Base-by-base conservation (phyloP, 2,329 filamentous ascomycete genomes). In the Nothomitra cinnamomea region DNA sequence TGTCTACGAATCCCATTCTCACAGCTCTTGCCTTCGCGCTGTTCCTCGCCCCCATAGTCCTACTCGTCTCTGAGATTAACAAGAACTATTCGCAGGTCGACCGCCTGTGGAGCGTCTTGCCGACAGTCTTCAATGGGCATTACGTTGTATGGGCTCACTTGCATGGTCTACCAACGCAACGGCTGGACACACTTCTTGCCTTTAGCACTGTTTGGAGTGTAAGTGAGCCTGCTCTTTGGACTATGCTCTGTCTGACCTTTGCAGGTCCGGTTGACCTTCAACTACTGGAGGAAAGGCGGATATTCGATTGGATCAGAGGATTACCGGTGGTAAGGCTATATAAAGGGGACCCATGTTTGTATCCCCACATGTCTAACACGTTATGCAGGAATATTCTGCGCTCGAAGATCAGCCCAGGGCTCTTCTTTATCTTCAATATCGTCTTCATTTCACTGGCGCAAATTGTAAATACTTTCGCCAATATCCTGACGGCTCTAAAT, bases 51-150 rank as follows among this genome's bases (percentile, higher is more conserved):
- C 75, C 76, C 3, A 62, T 92, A 25, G 85, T 94, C 61, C 71
- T 95, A 22, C 63, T 90, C 32, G 71, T 80, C 3, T 86, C 88
- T 1, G 90, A 96, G 67, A 69, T 87, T 70, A 96, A 94, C 69
- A 78, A 77, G 62, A 98, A 98, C 67, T 95, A 89, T 67, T 95
- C 89, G n/a, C 92, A 98, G 69, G 83, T 98, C 42, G 92, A 98
- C 67, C 80, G 92, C 50, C 70, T 83, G 61, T 98, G 92, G 92
- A 92, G 87, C 64, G 74, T 98, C 56, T 70, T 98, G 51, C 92
- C 92, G 1, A 83, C 86, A 6, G 63, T 95, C 51, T 96, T 94
- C 68, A 84, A 92, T 64, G 76, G 80, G 4, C 89, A 98, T 67
- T 92, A 86, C 64, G 77, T 80, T 38, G 61, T 80, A n/a, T 98